Evolutionary conservation across 768 basidiomycete genomes (phyloP).

Genomic region (Agrocybe praecox): DNA sequence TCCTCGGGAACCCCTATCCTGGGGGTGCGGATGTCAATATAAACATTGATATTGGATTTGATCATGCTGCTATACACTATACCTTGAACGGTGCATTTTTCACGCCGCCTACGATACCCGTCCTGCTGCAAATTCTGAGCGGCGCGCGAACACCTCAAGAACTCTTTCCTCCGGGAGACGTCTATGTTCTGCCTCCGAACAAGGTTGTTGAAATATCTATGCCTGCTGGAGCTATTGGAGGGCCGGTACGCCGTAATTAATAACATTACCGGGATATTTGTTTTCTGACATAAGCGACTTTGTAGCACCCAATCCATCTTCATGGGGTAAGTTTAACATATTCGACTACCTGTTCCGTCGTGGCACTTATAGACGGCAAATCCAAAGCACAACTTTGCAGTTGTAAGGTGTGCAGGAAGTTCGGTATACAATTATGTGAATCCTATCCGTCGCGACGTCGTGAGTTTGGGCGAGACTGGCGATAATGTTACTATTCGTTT

Average conservation of each 20-base stretch:
- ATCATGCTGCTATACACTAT: conserved; percentile 12
- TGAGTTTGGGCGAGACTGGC: conserved; percentile 26
- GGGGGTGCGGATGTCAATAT: conserved; percentile 42
- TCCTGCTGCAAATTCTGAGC: conserved; percentile 52
- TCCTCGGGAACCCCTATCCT: conserved; percentile 11
- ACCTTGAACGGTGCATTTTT: conserved; percentile 22
- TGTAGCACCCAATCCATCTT: conserved; percentile 47
- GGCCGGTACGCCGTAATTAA: conserved; percentile 12
- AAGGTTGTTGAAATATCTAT: conserved; percentile 51
- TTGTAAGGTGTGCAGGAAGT: conserved; percentile 43
- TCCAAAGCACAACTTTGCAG: conserved; percentile 33
- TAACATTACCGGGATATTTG: neutral
- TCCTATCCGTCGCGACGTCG: conserved; percentile 47
- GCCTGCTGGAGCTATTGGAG: conserved; percentile 32
- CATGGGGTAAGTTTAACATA: conserved; percentile 40
- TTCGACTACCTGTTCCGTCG: neutral
- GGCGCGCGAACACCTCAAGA: conserved; percentile 39
- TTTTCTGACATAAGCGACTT: neutral
- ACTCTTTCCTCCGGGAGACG: conserved; percentile 41
- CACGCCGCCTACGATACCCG: conserved; percentile 41
- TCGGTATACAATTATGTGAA: conserved; percentile 43
- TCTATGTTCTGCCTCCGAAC: conserved; percentile 46
- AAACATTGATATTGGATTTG: conserved; percentile 29
- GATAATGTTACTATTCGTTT: conserved; percentile 58
- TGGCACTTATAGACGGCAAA: neutral